phyloP scores from a whole-genome alignment of 208 protist species.

The Leishmania gerbilli region DNA sequence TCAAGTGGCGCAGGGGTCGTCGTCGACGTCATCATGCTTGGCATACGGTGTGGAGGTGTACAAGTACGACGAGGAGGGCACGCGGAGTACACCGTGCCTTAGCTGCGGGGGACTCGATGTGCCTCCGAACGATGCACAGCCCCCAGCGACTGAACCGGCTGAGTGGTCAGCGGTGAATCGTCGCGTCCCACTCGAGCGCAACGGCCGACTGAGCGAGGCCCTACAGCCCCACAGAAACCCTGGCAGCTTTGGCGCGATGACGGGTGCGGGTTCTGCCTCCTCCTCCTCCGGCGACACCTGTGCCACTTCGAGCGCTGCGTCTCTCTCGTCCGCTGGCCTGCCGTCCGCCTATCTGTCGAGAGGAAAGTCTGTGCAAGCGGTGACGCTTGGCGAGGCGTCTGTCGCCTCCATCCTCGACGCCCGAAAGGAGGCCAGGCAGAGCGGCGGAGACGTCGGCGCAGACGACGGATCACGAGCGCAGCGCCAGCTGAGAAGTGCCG shows the following conservation, averaged over 20 bases:
- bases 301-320: too few relatives aligned
- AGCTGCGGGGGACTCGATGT: not conserved
- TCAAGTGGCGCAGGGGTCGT: not conserved
- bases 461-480: not conserved
- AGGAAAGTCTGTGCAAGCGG: not conserved
- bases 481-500: not conserved
- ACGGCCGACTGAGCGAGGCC: constrained; percentile 6
- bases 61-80: constrained; percentile 16
- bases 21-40: not conserved
- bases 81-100: not conserved
- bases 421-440: not conserved
- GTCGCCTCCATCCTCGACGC: constrained; percentile 2
- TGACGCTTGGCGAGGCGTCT: not conserved
- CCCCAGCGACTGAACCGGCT: not conserved
- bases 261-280: not conserved
- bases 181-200: not conserved
- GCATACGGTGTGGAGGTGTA: constrained; percentile 11
- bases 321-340: not conserved
- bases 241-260: not conserved
- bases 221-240: not conserved
- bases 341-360: not conserved
- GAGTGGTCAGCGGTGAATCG: constrained; percentile 1
- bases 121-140: not conserved
- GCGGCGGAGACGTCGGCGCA: not conserved
- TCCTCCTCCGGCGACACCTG: not conserved